Base-by-base conservation (phyloP, 768 basidiomycete species). In the Hypholoma sublateritium region DNA sequence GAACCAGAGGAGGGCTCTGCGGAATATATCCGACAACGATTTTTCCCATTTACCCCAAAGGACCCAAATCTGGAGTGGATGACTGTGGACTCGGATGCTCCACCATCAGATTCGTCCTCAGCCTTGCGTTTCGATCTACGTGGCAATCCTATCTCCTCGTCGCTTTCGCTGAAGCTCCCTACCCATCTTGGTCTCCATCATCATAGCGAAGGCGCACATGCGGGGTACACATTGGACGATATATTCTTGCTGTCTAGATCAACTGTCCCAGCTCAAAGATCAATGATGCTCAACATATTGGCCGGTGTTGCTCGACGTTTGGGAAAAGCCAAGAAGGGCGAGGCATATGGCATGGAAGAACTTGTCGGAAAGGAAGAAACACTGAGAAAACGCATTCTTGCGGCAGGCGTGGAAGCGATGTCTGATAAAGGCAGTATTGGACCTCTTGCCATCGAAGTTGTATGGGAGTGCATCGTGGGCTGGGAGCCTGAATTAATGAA, bases 181-280 rank as follows among this genome's bases (percentile, higher is more conserved):
- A 88, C 91, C 0, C 87, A 94, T 72, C 80, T 93, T 5, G 95
- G 95, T 4, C 76, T 96, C 3, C 94, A 98, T 70, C 95, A 97
- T 67, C 95, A 96, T 66, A 88, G 93, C 0, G 86, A 91, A 54
- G 82, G 87, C 1, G 72, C 77, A 32, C 84, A 80, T 55, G 95
- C 95, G 0, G 95, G 94, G 0, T 97, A 97, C 71, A 95, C 92
- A 0, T 74, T 96, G 1, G 87, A 92, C 43, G 95, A 96, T 58
- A 77, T 96, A 3, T 87, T 95, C 44, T 73, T 90, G 39, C 78
- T 95, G 8, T 84, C 86, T 3, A 76, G 91, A 37, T 94, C 92
- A 0, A 93, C 87, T 2, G 88, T 95, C 0, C 85, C 87, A 12
- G 87, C 89, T 5, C 95, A 98, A 67, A 80, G 94, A 34, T 84